Percentiles rank a stretch among this genome's conserved stretches.
phyloP scores from a whole-genome alignment of 805 yeast species.

The Sugiyamaella mastotermitis region DNA sequence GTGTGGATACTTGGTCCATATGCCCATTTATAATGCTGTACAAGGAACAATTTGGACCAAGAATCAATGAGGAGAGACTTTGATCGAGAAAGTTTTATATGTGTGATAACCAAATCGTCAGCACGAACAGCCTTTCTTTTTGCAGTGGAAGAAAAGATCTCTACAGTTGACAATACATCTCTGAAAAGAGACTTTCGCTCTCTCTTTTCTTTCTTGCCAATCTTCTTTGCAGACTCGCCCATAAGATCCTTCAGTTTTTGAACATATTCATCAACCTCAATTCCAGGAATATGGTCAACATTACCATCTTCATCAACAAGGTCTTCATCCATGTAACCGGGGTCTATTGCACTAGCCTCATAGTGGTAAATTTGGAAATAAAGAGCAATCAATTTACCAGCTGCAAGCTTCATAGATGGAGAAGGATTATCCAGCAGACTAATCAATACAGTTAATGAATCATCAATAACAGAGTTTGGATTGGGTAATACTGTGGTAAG shows the following conservation, averaged over 20 bases:
- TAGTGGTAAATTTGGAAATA: slow-evolving; percentile 47
- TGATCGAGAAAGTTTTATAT: slow-evolving; percentile 21
- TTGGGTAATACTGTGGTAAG: slow-evolving; percentile 25
- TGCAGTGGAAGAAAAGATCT: slow-evolving; percentile 32
- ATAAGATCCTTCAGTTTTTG: slow-evolving; percentile 31
- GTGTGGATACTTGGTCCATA: slow-evolving; percentile 31
- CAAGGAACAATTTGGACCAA: slow-evolving; percentile 30
- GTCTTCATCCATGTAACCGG: slow-evolving; percentile 23
- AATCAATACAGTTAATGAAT: slow-evolving; percentile 36
- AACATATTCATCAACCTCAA: slow-evolving; percentile 32
- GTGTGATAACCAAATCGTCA: slow-evolving; percentile 23
- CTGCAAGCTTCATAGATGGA: slow-evolving; percentile 47
- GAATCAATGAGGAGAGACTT: slow-evolving; percentile 26
- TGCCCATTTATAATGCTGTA: slow-evolving; percentile 32
- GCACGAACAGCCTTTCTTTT: slow-evolving; percentile 22
- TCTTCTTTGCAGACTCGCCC: slow-evolving; percentile 47
- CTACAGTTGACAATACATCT: slow-evolving; percentile 48
- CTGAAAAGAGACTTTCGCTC: slow-evolving; percentile 54
- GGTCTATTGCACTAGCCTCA: slow-evolving; percentile 36
- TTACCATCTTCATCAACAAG: slow-evolving; percentile 46
- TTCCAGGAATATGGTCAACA: slow-evolving; percentile 45
- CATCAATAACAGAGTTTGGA: slow-evolving; percentile 38
- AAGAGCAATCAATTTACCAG: slow-evolving; percentile 50
- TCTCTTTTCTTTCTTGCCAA: slow-evolving; percentile 58
- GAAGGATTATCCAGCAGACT: slow-evolving; percentile 39